Evolutionary conservation across 805 yeast genomes (phyloP), one percentile per base, ranked within the genome.

Genomic region (Zygosaccharomyces rouxii): DNA sequence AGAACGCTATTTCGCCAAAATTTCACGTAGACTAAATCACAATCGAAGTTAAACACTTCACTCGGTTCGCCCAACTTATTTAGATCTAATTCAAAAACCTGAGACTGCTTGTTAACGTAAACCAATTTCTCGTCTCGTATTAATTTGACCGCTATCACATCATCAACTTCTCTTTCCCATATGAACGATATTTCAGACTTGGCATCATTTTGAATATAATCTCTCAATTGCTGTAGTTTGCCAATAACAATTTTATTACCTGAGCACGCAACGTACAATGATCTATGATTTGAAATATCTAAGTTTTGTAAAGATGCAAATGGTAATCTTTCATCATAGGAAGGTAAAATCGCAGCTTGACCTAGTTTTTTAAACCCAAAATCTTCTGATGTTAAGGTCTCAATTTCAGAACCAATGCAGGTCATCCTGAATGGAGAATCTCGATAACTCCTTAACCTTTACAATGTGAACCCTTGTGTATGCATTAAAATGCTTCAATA

Each of bases 291-390:
- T 16, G 71, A 69, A 40, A 73, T 70, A 13, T 70, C 67, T 7
- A 77, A 59, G 43, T 75, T 69, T 18, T 66, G 67, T 37, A 64
- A 48, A 25, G 49, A 63, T 45, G 63, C 67, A 62, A 52, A 73
- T 14, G 69, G 75, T 44, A 62, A 47, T 16, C 49, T 53, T 53
- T 75, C 78, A 13, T 64, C 56, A 44, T 61, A 69, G 10, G 67
- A 50, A n/a, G 71, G 73, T 16, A 75, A 55, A 29, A 71, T 59
- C 10, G 54, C 55, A 16, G 63, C 54, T 10, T 56, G 50, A 13
- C 72, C 74, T 7, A 71, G 35, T 29, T 66, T 56, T 51, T 68
- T 73, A 64, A 75, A 76, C 5, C 79, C 79, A 50, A 72, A 67
- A 53, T 73, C 75, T 49, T 73, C 75, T 4, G 75, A 62, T 5